Base-by-base conservation (phyloP, 345 rosid genomes). In the Salix udensis region DNA sequence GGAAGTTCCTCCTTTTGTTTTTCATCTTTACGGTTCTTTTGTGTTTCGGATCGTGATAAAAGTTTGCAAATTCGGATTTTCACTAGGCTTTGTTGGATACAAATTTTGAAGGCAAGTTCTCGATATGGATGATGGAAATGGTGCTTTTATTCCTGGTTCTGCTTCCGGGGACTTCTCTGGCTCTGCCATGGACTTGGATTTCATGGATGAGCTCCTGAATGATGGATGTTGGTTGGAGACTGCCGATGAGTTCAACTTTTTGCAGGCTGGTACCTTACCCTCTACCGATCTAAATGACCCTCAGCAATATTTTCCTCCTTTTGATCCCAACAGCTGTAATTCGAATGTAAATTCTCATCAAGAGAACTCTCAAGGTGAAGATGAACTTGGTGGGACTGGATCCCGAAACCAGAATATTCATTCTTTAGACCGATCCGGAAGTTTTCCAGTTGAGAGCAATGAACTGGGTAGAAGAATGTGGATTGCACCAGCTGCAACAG, bases 211-310 rank as follows among this genome's bases (percentile, higher is more conserved):
- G 78, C 91, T 92, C 76, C 87, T 92, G 86, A 81, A 81, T 68
- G 96, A 90, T 77, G 92, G 98, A 40, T 90, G 97, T 84, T 91
- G 95, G 93, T 60, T 92, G 42, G 91, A 91, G 89, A 81, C 92
- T 69, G 80, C 86, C 6, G 91, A 88, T 81, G 83, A 80, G 46
- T 78, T 82, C 28, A 78, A 77, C 82, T 68, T 84, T 61, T 71
- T 81, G 75, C 88, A 86, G 73, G 55, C 81, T 21, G 86, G 72
- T 48, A 74, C 84, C 61, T 79, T 83, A 16, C 44, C 80, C 72
- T 84, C 87, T 53, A 65, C 52, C 75, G 77, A 80, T 72, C 71
- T 61, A 2, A 66, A 82, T 71, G 67, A 76, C 73, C 77, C 78
- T 61, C 62, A 78, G 46, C 80, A 64, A 65, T 76, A 34, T 77